Evolutionary conservation across 208 protist species (phyloP), one percentile per base, ranked within the genome.

Genomic region (Acanthamoeba healyi): DNA sequence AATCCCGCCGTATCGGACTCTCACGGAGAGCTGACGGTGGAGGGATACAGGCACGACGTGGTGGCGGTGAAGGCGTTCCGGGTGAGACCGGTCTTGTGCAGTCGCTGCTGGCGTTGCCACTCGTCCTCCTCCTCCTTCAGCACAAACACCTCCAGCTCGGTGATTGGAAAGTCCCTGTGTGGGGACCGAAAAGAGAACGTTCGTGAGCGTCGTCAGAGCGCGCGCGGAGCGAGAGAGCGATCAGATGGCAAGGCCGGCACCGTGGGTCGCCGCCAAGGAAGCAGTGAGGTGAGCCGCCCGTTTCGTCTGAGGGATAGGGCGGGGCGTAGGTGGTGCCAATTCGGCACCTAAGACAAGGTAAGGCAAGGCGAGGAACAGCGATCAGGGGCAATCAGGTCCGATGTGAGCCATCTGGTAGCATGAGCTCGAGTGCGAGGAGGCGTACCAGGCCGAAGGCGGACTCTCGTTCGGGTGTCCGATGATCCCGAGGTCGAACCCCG

Each of bases 401-500:
- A 15, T 54, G 49, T 19, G 15, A 19, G 49, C n/a, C n/a, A n/a
- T n/a, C n/a, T n/a, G n/a, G n/a, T n/a, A n/a, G n/a, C n/a, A n/a
- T n/a, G n/a, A n/a, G n/a, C n/a, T n/a, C n/a, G n/a, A n/a, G n/a
- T n/a, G n/a, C n/a, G n/a, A n/a, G 61, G 14, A 70, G 26, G n/a
- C 14, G 38, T 19, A 77, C 67, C 67, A 77, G 15, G 67, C 67
- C 67, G 67, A 77, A n/a, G 67, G 67, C 38, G 67, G 67, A 15
- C 10, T 29, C 67, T 77, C 67, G 67, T 22, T 9, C 14, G 67
- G 67, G 38, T 77, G 67, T 22, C 67, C 67, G 29, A 77, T 34
- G 36, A 77, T 77, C 32, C 67, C 67, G 32, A 77, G 67, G 24
- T 77, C 67, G 67, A 77, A 77, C 42, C 67, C 67, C 38, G 67